Evolutionary conservation across 768 basidiomycete genomes (phyloP).

Genomic region (Leccinellum luteum): DNA sequence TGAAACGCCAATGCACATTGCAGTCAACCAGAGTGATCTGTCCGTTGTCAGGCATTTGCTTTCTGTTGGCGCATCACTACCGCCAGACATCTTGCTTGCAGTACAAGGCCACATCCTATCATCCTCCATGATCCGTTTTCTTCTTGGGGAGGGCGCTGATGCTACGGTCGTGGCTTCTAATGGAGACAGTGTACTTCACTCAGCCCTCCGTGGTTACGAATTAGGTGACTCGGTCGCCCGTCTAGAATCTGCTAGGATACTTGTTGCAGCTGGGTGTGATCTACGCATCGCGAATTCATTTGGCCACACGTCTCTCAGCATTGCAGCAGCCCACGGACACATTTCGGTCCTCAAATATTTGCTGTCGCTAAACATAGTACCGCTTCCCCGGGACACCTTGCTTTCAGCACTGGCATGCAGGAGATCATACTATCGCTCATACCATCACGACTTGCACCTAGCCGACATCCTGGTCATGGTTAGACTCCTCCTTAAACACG

Average conservation of each 20-base stretch:
- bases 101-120: neutral
- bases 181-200: neutral
- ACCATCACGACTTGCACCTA: neutral
- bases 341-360: neutral
- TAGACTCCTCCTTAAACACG: neutral
- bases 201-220: too few species aligned
- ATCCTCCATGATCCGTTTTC: neutral
- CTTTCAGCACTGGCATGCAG: neutral
- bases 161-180: neutral
- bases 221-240: too few species aligned
- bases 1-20: neutral
- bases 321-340: neutral
- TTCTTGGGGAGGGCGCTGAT: neutral
- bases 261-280: neutral
- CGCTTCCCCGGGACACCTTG: neutral
- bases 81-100: neutral
- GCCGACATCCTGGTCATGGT: neutral
- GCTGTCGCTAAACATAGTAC: neutral
- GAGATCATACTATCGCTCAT: fast-evolving
- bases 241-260: neutral
- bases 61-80: neutral
- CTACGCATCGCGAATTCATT: neutral
- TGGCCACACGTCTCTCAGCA: neutral
- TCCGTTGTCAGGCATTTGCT: neutral
- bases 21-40: fast-evolving